phyloP scores from a whole-genome alignment of 2,329 filamentous ascomycete genomes.

The Anisogramma anomala region DNA sequence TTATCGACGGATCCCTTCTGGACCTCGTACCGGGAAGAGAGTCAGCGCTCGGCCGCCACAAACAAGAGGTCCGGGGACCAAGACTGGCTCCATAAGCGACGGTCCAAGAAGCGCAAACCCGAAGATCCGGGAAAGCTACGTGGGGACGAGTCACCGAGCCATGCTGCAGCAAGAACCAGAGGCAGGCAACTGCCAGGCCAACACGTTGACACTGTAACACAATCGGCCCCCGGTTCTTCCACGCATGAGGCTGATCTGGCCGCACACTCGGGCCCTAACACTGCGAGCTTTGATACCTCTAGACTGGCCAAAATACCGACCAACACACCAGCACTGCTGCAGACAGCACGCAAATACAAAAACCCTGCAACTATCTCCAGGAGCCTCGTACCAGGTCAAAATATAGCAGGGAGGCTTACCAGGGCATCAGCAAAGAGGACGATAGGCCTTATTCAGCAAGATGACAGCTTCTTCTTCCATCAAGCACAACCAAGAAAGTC shows the following conservation, averaged over 20 bases:
- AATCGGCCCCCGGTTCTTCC: background rate
- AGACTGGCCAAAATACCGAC: background rate
- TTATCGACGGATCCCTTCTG: slow-evolving; percentile 10
- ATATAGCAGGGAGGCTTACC: background rate
- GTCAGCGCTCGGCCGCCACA: background rate
- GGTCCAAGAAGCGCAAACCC: slow-evolving; percentile 6
- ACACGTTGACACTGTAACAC: background rate
- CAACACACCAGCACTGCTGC: background rate
- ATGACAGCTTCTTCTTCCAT: slow-evolving; percentile 25
- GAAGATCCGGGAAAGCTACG: background rate
- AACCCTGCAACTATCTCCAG: no score
- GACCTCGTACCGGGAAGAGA: slow-evolving; percentile 3
- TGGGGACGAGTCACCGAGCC: slow-evolving; percentile 9
- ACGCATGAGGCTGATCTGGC: slow-evolving; percentile 10
- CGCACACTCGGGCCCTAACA: background rate
- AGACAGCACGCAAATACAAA: background rate
- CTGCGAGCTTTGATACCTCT: background rate
- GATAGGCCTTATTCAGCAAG: slow-evolving; percentile 18
- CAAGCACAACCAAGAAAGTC: slow-evolving; percentile 10
- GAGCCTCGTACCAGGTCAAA: background rate
- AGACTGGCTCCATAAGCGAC: slow-evolving; percentile 4
- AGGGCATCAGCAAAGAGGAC: background rate
- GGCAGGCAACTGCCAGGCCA: background rate
- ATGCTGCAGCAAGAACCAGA: slow-evolving; percentile 1
- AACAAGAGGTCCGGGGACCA: slow-evolving; percentile 11